Base-by-base conservation (phyloP, 257 asterid species). In the Rehmannia glutinosa region DNA sequence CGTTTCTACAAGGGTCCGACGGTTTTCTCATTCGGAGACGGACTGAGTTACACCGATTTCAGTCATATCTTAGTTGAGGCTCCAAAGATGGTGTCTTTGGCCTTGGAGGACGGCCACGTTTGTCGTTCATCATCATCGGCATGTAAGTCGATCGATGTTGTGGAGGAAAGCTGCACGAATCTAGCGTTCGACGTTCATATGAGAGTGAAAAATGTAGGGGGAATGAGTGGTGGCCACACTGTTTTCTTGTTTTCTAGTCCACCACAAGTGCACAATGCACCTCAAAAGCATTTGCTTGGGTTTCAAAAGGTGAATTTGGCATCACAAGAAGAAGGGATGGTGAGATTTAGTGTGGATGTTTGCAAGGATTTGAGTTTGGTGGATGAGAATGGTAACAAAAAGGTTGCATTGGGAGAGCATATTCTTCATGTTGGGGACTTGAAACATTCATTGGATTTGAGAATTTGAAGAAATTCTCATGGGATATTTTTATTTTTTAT, bases 1-100 rank as follows among this genome's bases (percentile, higher is more conserved):
- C 81, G 97, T 4, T 90, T 93, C 76, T 93, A 90, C 84, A 82
- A 75, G 17, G 98, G 98, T 3, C 73, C 76, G 20, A 86, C 91
- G 4, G 78, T 90, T 0, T 90, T 62, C 53, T 6, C 82, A 4
- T 93, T 90, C 52, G 96, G 97, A 0, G 81, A 84, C 50, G 97
- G 98, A 3, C 69, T 88, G 20, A 82, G 98, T 68, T 93, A 86
- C 77, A 56, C 85, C 0, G 2, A 35, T 0, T 84, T 81, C 70
- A 68, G 15, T 3, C 89, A 87, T 36, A 17, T 52, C 52, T 36
- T 80, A 7, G 73, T 72, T 15, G 55, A n/a, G 46, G 77, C 82
- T 0, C 91, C 91, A 0, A 53, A 33, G 52, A 15, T 50, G 4
- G 77, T 84, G 30, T 32, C 70, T 1, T 25, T 82, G 25, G 81